Evolutionary conservation across 1,284 basidiomycete genomes (phyloP).

Genomic region (Coriolopsis trogii): DNA sequence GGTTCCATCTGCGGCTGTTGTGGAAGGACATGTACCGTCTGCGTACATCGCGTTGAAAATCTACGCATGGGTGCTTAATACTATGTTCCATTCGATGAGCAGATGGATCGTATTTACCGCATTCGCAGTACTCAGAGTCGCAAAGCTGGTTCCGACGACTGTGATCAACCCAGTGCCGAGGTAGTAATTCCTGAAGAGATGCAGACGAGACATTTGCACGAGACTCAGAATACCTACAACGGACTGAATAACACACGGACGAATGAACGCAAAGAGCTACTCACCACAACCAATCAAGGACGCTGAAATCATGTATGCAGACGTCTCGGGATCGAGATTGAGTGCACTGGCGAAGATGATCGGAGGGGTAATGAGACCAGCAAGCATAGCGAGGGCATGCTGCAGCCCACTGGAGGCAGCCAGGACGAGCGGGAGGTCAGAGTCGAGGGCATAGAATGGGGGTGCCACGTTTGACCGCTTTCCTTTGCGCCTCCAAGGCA

Average conservation of each 20-base stretch:
- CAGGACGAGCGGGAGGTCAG: slow-evolving; percentile 68
- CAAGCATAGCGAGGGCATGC: slow-evolving; percentile 82
- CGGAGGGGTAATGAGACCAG: slow-evolving; percentile 64
- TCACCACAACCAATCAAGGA: slow-evolving; percentile 78
- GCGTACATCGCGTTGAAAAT: slow-evolving; percentile 76
- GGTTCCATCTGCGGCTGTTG: slow-evolving; percentile 60
- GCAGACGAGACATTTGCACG: slow-evolving; percentile 74
- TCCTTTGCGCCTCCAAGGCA: slow-evolving; percentile 51
- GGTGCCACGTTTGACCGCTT: slow-evolving; percentile 43
- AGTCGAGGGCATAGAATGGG: slow-evolving; percentile 76
- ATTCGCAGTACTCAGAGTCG: slow-evolving; percentile 77
- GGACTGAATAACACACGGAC: not conserved
- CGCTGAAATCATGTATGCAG: slow-evolving; percentile 82
- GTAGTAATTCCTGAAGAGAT: slow-evolving; percentile 62
- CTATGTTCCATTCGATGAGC: not conserved
- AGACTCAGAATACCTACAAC: slow-evolving; percentile 68
- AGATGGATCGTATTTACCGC: slow-evolving; percentile 46
- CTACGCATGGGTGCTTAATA: slow-evolving; percentile 23
- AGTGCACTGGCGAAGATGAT: slow-evolving; percentile 78
- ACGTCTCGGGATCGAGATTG: slow-evolving; percentile 55
- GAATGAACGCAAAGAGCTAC: slow-evolving; percentile 22
- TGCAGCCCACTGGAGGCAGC: slow-evolving; percentile 74
- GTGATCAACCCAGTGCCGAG: slow-evolving; percentile 80
- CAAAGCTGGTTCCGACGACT: slow-evolving; percentile 87
- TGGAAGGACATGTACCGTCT: slow-evolving; percentile 76